Evolutionary conservation across 345 rosid species (phyloP).

Genomic region (Rhodomyrtus tomentosa): DNA sequence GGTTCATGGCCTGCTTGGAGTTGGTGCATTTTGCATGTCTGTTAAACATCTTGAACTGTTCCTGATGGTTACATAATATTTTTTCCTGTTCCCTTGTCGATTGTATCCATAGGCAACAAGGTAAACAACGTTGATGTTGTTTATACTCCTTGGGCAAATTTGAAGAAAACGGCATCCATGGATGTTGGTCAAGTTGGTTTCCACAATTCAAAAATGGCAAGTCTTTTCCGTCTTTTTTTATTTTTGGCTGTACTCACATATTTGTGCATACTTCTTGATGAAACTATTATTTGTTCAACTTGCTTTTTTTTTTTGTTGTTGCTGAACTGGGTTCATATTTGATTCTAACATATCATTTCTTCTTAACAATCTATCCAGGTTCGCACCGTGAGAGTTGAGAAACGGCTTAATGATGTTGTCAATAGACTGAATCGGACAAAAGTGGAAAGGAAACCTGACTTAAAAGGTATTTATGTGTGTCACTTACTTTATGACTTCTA

Average conservation of each 20-base stretch:
- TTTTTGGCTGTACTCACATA: background rate
- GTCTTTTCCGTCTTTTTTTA: background rate
- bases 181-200: slow-evolving; percentile 99
- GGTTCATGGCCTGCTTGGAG: background rate
- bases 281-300: background rate
- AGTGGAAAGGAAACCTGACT: slow-evolving; percentile 84
- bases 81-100: background rate
- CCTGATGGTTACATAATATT: background rate
- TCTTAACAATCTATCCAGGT: slow-evolving; percentile 29
- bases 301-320: background rate
- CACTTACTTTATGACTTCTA: background rate
- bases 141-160: slow-evolving; percentile 92
- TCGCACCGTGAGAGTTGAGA: slow-evolving; percentile 84
- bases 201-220: slow-evolving; percentile 79
- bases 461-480: slow-evolving; percentile 44
- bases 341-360: background rate
- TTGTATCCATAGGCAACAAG: slow-evolving; percentile 61
- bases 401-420: slow-evolving; percentile 80
- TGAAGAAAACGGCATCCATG: slow-evolving; percentile 95
- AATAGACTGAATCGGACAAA: slow-evolving; percentile 93
- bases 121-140: slow-evolving; percentile 91
- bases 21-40: background rate
- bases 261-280: background rate
- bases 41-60: background rate
- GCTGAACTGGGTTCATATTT: background rate